A percentile compares a stretch with the other conserved stretches of the same genome.
Conservation (phyloP, 331 rosid species). For the Saraca asoca region DNA sequence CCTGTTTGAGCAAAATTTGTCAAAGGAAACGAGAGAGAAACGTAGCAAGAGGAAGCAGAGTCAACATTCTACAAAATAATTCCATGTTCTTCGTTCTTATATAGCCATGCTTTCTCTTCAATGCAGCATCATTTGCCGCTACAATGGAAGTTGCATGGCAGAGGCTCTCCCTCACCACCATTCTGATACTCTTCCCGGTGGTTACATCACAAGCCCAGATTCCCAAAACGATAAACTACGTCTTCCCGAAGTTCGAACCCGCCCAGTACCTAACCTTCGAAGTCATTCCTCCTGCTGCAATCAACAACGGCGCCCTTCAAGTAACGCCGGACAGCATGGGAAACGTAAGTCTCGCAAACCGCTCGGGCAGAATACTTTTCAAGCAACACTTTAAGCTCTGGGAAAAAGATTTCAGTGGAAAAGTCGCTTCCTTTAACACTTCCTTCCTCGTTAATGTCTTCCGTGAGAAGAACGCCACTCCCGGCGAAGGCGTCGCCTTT, state of each 20-base stretch:
- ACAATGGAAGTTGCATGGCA: background rate
- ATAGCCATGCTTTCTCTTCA: constrained; percentile 25
- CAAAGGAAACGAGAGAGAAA: too few relatives aligned
- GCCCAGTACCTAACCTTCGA: constrained; percentile 26
- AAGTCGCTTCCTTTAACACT: constrained; percentile 57
- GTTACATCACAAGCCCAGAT: constrained; percentile 30
- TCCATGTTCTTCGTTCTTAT: too few relatives aligned
- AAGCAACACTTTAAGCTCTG: constrained; percentile 48
- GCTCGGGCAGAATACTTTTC: constrained; percentile 54
- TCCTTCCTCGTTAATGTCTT: constrained; percentile 60
- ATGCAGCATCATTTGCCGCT: constrained; percentile 22
- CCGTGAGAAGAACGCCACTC: constrained; percentile 33
- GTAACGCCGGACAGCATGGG: constrained; percentile 64
- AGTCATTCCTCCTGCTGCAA: constrained; percentile 37
- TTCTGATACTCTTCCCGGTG: constrained; percentile 31
- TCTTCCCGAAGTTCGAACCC: constrained; percentile 49
- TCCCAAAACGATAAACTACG: background rate
- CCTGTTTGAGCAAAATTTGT: too few relatives aligned
- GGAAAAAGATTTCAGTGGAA: constrained; percentile 22
- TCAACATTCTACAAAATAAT: too few relatives aligned
- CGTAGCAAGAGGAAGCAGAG: too few relatives aligned
- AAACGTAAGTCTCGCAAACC: constrained; percentile 29
- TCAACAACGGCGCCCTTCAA: constrained; percentile 54
- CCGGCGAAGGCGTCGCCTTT: constrained; percentile 76
- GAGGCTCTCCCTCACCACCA: background rate